Base-by-base conservation (phyloP, 1,284 basidiomycete genomes). In the Stereum hirsutum region DNA sequence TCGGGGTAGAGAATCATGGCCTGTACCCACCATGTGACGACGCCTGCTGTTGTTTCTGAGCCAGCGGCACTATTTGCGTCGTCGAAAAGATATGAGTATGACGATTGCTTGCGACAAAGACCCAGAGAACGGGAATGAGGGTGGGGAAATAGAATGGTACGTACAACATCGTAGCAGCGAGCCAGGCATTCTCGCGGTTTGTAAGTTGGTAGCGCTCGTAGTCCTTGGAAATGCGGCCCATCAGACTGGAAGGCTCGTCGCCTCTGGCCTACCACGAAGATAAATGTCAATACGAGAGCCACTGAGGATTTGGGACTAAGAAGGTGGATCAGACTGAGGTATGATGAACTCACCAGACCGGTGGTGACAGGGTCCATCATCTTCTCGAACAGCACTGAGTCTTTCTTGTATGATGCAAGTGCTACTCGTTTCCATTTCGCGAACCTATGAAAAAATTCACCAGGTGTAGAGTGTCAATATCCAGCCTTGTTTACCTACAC, bases 341-440 rank as follows among this genome's bases (percentile, higher is more conserved):
- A n/a, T n/a, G 17, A n/a, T n/a, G 25, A 37, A 42, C 48, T 24
- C n/a, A 49, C 48, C 42, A 44, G 21, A 17, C 42, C 42, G 11
- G 41, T 33, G 19, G 39, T 32, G 6, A 49, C 48, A 10, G 40
- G 31, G 19, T 49, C 25, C 36, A 39, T 41, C 14, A 49, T 35
- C 2, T 17, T 41, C 25, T 36, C 40, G 20, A 49, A 49, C 43
- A 49, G 42, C 3, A 11, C 27, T 8, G 48, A 49, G 19, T 49
- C 48, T 26, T 17, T 40, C 39, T 41, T 33, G 19, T 41, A 48
- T 42, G 46, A 49, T 42, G 45, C 36, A 20, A 49, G 32, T 2
- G 47, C 48, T 2, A 49, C 46, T 21, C 48, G 42, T 37, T 48
- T 49, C 48, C 48, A 49, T 41, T 49, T 49, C 17, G 46, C 48